phyloP scores from a whole-genome alignment of 2,329 filamentous ascomycete genomes.

The Colletotrichum sansevieriae region DNA sequence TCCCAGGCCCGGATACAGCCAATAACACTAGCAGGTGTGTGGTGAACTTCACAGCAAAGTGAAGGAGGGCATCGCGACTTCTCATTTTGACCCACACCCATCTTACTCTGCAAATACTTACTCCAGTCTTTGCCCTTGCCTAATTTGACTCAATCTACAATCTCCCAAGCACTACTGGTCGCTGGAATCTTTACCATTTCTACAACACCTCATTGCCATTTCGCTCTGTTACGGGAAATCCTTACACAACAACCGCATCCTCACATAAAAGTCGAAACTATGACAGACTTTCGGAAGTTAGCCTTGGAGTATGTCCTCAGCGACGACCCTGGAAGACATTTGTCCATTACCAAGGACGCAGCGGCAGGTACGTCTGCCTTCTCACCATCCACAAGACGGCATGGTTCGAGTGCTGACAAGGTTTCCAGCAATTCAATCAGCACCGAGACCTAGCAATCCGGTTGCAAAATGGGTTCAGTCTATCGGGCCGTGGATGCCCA shows the following conservation, averaged over 20 bases:
- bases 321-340: constrained; percentile 59
- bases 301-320: constrained; percentile 68
- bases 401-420: constrained; percentile 20
- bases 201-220: neutral
- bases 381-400: neutral
- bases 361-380: constrained; percentile 53
- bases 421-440: constrained; percentile 59
- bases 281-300: constrained; percentile 66
- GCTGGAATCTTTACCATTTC: neutral
- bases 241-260: neutral
- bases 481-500: constrained; percentile 67
- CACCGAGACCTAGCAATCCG: constrained; percentile 58
- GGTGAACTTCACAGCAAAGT: constrained; percentile 8
- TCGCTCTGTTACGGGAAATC: neutral
- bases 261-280: constrained; percentile 45
- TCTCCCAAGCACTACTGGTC: neutral
- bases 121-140: neutral
- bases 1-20: neutral
- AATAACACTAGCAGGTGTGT: constrained; percentile 15
- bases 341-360: constrained; percentile 58
- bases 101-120: neutral
- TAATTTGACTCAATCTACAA: neutral
- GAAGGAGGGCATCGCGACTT: neutral
- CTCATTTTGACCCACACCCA: neutral
- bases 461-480: constrained; percentile 69